A percentile compares a stretch with the other conserved stretches of the same genome.
Conservation (phyloP, 768 basidiomycete species). For the Pulveroboletus sp. region DNA sequence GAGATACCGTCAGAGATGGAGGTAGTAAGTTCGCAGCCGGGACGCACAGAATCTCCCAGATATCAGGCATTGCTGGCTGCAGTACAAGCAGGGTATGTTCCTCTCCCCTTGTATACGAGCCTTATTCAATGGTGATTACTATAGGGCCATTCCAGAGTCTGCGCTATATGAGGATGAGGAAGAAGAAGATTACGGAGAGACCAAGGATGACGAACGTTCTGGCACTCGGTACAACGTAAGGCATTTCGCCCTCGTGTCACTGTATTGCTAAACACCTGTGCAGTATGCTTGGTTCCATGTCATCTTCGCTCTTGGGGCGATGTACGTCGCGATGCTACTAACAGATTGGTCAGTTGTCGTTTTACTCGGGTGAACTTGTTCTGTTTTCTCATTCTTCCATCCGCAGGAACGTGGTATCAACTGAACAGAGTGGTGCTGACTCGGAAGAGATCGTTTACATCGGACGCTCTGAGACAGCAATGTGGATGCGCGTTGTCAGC, state of each 20-base stretch:
- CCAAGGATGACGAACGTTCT: slow-evolving; percentile 85
- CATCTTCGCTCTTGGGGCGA: slow-evolving; percentile 91
- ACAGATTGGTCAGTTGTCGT: slow-evolving; percentile 82
- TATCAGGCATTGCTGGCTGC: slow-evolving; percentile 95
- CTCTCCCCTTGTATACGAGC: not conserved
- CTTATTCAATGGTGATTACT: not conserved
- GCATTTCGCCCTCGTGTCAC: slow-evolving; percentile 1
- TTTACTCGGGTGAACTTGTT: not conserved
- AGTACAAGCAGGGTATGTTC: slow-evolving; percentile 83
- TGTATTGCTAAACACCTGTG: not conserved
- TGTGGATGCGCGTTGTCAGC: slow-evolving; percentile 99
- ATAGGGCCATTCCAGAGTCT: slow-evolving; percentile 87
- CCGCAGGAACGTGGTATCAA: slow-evolving; percentile 69
- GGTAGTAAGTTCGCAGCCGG: slow-evolving; percentile 79
- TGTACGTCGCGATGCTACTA: slow-evolving; percentile 96
- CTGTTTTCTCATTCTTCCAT: slow-evolving; percentile 1
- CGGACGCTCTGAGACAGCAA: slow-evolving; percentile 90
- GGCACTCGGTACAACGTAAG: slow-evolving; percentile 93
- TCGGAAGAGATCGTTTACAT: slow-evolving; percentile 81
- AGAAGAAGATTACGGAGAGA: slow-evolving; percentile 68
- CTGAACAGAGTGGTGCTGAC: slow-evolving; percentile 42
- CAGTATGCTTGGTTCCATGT: slow-evolving; percentile 99
- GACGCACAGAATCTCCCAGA: slow-evolving; percentile 76
- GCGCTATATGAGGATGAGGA: slow-evolving; percentile 75
- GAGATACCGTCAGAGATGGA: slow-evolving; percentile 62